Evolutionary conservation across 2,329 filamentous ascomycete species (phyloP).

Genomic region (Cercospora zeina): DNA sequence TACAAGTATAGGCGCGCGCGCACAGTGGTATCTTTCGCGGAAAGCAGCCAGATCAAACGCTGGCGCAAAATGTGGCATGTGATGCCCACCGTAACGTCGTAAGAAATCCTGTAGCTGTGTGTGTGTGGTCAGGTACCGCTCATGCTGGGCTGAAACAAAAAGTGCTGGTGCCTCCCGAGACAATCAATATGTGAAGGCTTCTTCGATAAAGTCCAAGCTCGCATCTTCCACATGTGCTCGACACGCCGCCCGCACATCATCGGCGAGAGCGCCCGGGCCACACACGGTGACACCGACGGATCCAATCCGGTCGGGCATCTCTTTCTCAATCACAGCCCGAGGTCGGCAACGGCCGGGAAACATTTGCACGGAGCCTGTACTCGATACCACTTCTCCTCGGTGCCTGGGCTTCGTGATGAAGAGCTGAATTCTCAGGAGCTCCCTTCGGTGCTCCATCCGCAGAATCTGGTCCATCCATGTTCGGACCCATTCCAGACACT

Average conservation of each 20-base stretch:
- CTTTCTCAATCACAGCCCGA: slow-evolving; percentile 57
- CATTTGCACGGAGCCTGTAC: slow-evolving; percentile 62
- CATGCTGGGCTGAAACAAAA: slow-evolving; percentile 12
- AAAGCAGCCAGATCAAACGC: slow-evolving; percentile 15
- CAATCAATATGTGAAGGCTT: slow-evolving; percentile 56
- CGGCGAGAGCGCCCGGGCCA: slow-evolving; percentile 63
- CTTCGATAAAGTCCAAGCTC: slow-evolving; percentile 63
- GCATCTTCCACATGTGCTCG: slow-evolving; percentile 54
- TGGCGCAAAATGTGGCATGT: slow-evolving; percentile 14
- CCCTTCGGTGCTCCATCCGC: slow-evolving; percentile 58
- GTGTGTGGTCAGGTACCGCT: neutral
- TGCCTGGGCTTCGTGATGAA: slow-evolving; percentile 63
- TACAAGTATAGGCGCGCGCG: slow-evolving; percentile 12
- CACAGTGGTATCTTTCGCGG: slow-evolving; percentile 19
- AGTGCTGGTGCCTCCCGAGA: neutral
- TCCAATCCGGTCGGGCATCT: slow-evolving; percentile 50
- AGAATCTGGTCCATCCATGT: slow-evolving; percentile 67
- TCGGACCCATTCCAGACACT: slow-evolving; percentile 63
- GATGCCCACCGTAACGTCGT: slow-evolving; percentile 20
- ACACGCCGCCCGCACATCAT: slow-evolving; percentile 59
- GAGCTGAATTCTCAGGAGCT: slow-evolving; percentile 61
- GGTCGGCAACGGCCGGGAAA: slow-evolving; percentile 60
- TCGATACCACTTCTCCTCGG: slow-evolving; percentile 55
- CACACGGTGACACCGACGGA: slow-evolving; percentile 62
- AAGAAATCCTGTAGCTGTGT: neutral